A percentile compares a stretch with the other conserved stretches of the same genome.
Conservation (phyloP, 148 eudicot genomes). For the Nyssa sinensis region DNA sequence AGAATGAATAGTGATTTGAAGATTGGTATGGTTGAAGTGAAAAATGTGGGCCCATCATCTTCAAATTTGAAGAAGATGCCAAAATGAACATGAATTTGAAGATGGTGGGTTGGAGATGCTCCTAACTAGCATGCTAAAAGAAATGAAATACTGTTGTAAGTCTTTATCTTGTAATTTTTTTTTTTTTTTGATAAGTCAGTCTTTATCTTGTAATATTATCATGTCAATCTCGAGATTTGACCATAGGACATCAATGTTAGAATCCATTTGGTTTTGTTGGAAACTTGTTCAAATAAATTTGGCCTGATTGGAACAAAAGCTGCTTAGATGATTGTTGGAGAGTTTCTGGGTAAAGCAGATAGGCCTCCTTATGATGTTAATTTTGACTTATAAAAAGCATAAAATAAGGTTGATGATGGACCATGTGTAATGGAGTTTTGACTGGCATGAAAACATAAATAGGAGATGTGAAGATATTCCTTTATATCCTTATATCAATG, state of each 20-base stretch:
- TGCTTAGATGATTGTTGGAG: background rate
- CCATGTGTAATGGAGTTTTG: too few species aligned
- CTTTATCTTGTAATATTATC: background rate
- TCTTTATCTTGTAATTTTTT: background rate
- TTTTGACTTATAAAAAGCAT: background rate
- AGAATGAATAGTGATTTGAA: too few species aligned
- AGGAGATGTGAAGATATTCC: too few species aligned
- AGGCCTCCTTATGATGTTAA: background rate
- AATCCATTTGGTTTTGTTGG: background rate
- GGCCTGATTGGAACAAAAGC: background rate
- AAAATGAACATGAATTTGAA: too few species aligned
- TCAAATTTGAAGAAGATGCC: too few species aligned
- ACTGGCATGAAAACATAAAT: too few species aligned
- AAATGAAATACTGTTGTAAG: background rate
- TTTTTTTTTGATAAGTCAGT: too few species aligned
- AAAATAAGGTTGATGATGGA: too few species aligned
- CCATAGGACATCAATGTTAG: background rate
- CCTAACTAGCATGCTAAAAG: background rate
- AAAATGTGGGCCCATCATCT: too few species aligned
- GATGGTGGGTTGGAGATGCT: too few species aligned
- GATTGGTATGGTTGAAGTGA: too few species aligned
- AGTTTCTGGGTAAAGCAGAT: background rate
- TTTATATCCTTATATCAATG: too few species aligned
- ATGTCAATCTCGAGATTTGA: background rate
- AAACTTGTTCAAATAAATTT: background rate